phyloP scores from a whole-genome alignment of 768 basidiomycete species.

The Agrocybe pediades region DNA sequence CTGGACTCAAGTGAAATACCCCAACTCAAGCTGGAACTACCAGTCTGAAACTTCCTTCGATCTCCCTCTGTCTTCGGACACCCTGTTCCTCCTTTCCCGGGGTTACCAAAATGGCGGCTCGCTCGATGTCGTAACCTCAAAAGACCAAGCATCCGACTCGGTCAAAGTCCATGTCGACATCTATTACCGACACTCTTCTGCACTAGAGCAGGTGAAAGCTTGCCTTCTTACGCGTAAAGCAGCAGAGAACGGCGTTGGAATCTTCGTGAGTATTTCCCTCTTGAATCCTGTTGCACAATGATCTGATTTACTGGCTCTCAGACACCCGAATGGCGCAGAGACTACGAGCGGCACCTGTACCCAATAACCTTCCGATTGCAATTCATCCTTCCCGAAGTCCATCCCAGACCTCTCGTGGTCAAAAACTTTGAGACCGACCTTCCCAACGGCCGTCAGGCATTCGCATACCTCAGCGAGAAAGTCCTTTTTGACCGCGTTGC shows the following conservation, averaged over 20 bases:
- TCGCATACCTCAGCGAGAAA: constrained; percentile 33
- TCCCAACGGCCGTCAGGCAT: constrained; percentile 36
- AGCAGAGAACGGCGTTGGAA: constrained; percentile 33
- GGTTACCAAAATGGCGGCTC: constrained; percentile 25
- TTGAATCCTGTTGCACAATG: background rate
- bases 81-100: constrained; percentile 31
- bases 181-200: constrained; percentile 20
- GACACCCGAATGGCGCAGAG: constrained; percentile 14
- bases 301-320: background rate
- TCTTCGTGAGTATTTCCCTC: constrained; percentile 29
- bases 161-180: constrained; percentile 28
- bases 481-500: constrained; percentile 38
- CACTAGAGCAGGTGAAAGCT: constrained; percentile 23
- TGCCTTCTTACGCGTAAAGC: constrained; percentile 25
- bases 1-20: background rate
- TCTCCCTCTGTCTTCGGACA: constrained; percentile 28
- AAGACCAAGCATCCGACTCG: constrained; percentile 12
- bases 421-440: constrained; percentile 45
- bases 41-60: constrained; percentile 16
- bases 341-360: constrained; percentile 4
- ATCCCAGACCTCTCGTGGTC: constrained; percentile 29
- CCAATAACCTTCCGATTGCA: constrained; percentile 34
- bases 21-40: background rate
- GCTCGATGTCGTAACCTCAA: constrained; percentile 24
- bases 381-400: constrained; percentile 35